A percentile compares a stretch with the other conserved stretches of the same genome.
These are phyloP conservation scores for Aspergillus hortae DNA, from an alignment of 2,329 filamentous ascomycete species.

Conservation along the genomic window DNA sequence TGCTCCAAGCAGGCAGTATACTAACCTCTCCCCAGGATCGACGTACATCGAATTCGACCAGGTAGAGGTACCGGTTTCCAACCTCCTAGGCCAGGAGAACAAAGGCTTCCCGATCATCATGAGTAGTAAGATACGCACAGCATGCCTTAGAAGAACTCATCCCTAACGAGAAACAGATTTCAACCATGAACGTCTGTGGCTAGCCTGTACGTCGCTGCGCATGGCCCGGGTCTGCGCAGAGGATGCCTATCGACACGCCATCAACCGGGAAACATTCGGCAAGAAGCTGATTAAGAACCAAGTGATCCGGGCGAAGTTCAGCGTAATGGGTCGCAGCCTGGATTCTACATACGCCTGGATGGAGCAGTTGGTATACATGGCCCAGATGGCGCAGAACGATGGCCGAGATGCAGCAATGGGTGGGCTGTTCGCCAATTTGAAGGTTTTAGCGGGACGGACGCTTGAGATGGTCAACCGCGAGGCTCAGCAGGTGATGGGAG, in stretches of 20 bases:
- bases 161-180: conserved; percentile 39
- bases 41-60: conserved; percentile 77
- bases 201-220: conserved; percentile 56
- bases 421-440: conserved; percentile 27
- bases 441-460: conserved; percentile 50
- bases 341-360: conserved; percentile 58
- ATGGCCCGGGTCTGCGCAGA: conserved; percentile 56
- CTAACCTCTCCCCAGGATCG: conserved; percentile 30
- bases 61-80: conserved; percentile 71
- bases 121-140: conserved; percentile 43
- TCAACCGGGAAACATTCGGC: conserved; percentile 55
- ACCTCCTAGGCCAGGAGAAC: conserved; percentile 73
- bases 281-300: conserved; percentile 55
- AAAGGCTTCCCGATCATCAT: conserved; percentile 78
- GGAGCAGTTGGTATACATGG: conserved; percentile 55
- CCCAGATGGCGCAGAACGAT: conserved; percentile 17
- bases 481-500: conserved; percentile 54
- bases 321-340: conserved; percentile 51
- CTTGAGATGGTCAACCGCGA: conserved; percentile 51
- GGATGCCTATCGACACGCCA: conserved; percentile 52
- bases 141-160: neutral
- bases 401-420: conserved; percentile 17
- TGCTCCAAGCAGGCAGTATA: neutral
- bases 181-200: conserved; percentile 57
- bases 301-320: conserved; percentile 55